Evolutionary conservation across 192 early-diverging fungal genomes (phyloP).

Genomic region (Paraglomus brasilianum): DNA sequence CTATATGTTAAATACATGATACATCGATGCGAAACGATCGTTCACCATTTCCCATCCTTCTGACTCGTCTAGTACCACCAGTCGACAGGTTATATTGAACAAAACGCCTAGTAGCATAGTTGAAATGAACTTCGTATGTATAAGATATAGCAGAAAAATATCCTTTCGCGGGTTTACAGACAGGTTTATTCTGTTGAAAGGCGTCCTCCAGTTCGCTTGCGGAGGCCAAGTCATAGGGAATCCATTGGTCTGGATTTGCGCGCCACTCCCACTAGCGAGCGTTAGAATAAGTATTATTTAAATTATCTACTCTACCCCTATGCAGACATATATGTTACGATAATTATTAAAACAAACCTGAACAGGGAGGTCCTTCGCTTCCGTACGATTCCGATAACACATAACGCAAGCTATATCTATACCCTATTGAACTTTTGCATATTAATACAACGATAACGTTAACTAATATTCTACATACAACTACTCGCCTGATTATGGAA

Average conservation of each 20-base stretch:
- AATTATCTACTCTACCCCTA: background rate
- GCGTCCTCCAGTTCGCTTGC: slow-evolving; percentile 25
- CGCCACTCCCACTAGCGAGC: slow-evolving; percentile 29
- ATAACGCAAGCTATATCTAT: slow-evolving; percentile 24
- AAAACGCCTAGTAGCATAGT: slow-evolving; percentile 23
- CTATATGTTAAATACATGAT: background rate
- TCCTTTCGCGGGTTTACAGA: background rate
- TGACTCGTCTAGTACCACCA: slow-evolving; percentile 18
- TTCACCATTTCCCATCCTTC: slow-evolving; percentile 28
- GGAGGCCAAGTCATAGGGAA: slow-evolving; percentile 29
- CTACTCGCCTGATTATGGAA: slow-evolving; percentile 11
- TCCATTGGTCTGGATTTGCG: slow-evolving; percentile 33
- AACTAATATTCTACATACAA: background rate
- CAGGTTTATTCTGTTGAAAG: slow-evolving; percentile 12
- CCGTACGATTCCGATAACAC: slow-evolving; percentile 21
- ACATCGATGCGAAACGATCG: background rate
- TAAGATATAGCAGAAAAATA: slow-evolving; percentile 26
- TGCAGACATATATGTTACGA: background rate
- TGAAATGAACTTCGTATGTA: slow-evolving; percentile 25
- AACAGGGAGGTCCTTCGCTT: slow-evolving; percentile 31
- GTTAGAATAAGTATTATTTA: background rate
- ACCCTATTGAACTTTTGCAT: background rate
- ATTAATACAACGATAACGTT: background rate
- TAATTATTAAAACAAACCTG: slow-evolving; percentile 8
- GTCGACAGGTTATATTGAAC: slow-evolving; percentile 8